A percentile compares a stretch with the other conserved stretches of the same genome.
These are phyloP conservation scores for Peniophora sp. DNA, from an alignment of 1,284 basidiomycete genomes.

Conservation along the genomic window DNA sequence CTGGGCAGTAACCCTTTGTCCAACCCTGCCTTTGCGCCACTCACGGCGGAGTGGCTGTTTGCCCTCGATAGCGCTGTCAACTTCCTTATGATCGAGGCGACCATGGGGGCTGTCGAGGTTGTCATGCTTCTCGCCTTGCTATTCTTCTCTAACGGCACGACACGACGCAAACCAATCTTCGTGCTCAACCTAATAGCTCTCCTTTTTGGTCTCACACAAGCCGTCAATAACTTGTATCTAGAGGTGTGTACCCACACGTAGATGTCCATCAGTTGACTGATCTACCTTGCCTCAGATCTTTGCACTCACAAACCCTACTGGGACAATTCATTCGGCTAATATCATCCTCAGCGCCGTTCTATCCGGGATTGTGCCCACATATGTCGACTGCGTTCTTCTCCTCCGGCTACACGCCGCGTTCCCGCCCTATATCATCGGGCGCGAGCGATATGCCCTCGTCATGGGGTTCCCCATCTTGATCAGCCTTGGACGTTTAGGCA, in stretches of 20 bases:
- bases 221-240: slow-evolving; percentile 6
- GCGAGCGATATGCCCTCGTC: not conserved
- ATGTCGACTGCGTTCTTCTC: slow-evolving; percentile 16
- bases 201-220: slow-evolving; percentile 11
- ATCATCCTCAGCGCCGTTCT: slow-evolving; percentile 8
- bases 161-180: slow-evolving; percentile 20
- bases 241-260: slow-evolving; percentile 4
- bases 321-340: not conserved
- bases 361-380: slow-evolving; percentile 11
- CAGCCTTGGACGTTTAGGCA: slow-evolving; percentile 10
- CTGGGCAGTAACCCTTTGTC: not conserved
- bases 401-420: slow-evolving; percentile 19
- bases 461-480: slow-evolving; percentile 10
- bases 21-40: slow-evolving; percentile 1
- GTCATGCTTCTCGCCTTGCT: slow-evolving; percentile 16
- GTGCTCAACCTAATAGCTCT: slow-evolving; percentile 18
- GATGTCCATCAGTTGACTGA: not conserved
- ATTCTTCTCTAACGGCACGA: slow-evolving; percentile 16
- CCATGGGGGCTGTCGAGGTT: slow-evolving; percentile 12
- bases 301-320: not conserved
- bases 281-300: slow-evolving; percentile 1
- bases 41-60: slow-evolving; percentile 4
- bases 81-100: slow-evolving; percentile 14
- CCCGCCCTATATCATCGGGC: slow-evolving; percentile 10
- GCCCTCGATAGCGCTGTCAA: slow-evolving; percentile 12